These are phyloP conservation scores for Claviceps purpurea DNA, from an alignment of 2,329 filamentous ascomycete species.

Conservation along the genomic window DNA sequence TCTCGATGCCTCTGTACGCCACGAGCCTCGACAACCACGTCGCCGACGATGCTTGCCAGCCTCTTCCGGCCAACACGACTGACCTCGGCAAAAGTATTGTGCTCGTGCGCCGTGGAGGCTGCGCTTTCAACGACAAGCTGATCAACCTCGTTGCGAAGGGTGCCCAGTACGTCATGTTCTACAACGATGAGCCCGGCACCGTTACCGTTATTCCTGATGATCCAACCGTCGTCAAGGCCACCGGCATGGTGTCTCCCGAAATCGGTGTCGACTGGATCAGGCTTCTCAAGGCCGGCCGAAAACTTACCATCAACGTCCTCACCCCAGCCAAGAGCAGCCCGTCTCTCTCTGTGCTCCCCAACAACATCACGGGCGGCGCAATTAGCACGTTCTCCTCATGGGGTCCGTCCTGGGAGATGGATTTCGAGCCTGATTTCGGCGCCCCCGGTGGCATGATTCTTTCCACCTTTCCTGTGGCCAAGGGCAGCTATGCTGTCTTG, in stretches of 20 bases:
- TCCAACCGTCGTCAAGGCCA: constrained; percentile 19
- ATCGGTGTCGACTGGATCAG: constrained; percentile 33
- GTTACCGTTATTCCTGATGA: background rate
- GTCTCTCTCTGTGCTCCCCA: constrained; percentile 3
- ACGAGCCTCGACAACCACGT: constrained; percentile 20
- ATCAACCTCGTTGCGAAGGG: constrained; percentile 4
- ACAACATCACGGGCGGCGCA: constrained; percentile 29
- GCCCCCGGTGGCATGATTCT: constrained; percentile 43
- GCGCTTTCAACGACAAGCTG: background rate
- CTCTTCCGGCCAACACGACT: constrained; percentile 31
- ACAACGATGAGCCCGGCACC: constrained; percentile 36
- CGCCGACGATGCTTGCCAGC: constrained; percentile 16
- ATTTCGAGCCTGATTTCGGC: constrained; percentile 40
- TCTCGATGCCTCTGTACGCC: constrained; percentile 15
- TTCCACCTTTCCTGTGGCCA: constrained; percentile 35
- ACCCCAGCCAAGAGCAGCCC: background rate
- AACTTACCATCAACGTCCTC: constrained; percentile 12
- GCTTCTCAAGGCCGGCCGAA: constrained; percentile 23
- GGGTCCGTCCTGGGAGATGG: constrained; percentile 46
- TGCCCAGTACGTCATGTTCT: too few relatives aligned
- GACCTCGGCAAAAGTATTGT: constrained; percentile 39
- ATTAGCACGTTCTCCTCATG: constrained; percentile 40
- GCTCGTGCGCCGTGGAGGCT: constrained; percentile 31
- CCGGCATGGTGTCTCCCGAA: constrained; percentile 17
- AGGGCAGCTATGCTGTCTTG: constrained; percentile 35